Conservation (phyloP, 2,329 filamentous ascomycete species). For the Cercospora sp. region DNA sequence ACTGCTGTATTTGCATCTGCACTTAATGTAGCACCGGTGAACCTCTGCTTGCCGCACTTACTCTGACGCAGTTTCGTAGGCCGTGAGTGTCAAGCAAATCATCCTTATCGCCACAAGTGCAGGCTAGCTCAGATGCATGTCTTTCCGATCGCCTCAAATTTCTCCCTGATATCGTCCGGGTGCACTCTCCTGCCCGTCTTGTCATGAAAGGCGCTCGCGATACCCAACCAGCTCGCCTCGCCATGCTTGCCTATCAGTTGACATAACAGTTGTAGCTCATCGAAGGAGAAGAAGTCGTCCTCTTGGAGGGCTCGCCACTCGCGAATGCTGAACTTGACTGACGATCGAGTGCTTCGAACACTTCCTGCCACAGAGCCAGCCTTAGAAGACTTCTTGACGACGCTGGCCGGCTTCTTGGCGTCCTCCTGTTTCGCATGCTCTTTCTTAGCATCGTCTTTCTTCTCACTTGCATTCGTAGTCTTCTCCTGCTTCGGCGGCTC, state of each 20-base stretch:
- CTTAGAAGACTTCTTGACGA: conserved; percentile 21
- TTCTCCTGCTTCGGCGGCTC: conserved; percentile 18
- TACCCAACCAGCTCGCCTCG: conserved; percentile 47
- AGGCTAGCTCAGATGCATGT: not conserved
- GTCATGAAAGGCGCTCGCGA: conserved; percentile 52
- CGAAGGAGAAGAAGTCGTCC: conserved; percentile 40
- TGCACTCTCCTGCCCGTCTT: conserved; percentile 51
- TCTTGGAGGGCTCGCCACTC: conserved; percentile 38
- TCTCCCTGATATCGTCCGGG: conserved; percentile 47
- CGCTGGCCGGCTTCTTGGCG: conserved; percentile 13
- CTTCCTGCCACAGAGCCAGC: conserved; percentile 18
- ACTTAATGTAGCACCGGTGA: not conserved
- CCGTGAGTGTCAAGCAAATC: not conserved
- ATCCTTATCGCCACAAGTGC: not conserved
- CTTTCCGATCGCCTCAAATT: conserved; percentile 39
- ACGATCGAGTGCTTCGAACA: conserved; percentile 16
- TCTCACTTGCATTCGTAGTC: conserved; percentile 24
- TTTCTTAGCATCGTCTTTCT: conserved; percentile 27
- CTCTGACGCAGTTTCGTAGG: not conserved
- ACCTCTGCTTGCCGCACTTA: not conserved
- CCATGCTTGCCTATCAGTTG: conserved; percentile 44
- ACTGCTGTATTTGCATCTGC: not conserved
- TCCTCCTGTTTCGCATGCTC: conserved; percentile 21
- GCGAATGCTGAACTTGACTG: conserved; percentile 34
- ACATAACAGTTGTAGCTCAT: conserved; percentile 47